These are phyloP conservation scores for Didymellaceae sp. DNA, from an alignment of 2,329 filamentous ascomycete species.

Conservation along the genomic window DNA sequence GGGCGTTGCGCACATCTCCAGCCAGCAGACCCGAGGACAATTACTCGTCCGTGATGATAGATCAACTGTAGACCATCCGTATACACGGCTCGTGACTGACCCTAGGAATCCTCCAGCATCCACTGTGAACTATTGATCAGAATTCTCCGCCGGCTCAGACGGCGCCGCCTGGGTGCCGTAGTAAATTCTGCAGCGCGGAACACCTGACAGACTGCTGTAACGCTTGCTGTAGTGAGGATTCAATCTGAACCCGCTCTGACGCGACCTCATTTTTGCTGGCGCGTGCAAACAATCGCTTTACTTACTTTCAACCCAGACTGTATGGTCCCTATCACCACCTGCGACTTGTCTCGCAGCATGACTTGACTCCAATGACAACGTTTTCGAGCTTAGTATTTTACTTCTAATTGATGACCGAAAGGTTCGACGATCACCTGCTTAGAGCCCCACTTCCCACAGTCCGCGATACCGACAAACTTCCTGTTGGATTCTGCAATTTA, in stretches of 20 bases:
- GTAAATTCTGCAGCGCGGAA: background rate
- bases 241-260: background rate
- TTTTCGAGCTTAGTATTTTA: background rate
- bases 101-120: background rate
- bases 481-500: background rate
- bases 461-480: slow-evolving; percentile 2
- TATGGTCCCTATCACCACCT: background rate
- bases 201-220: background rate
- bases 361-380: background rate
- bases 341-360: background rate
- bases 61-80: background rate
- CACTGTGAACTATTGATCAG: slow-evolving; percentile 1
- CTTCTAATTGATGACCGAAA: background rate
- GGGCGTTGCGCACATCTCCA: background rate
- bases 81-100: background rate
- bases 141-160: background rate
- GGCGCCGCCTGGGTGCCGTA: background rate
- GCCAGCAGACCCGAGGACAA: background rate
- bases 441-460: slow-evolving; percentile 7
- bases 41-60: background rate
- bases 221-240: background rate
- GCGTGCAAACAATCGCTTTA: background rate
- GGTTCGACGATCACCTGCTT: slow-evolving; percentile 5
- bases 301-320: background rate
- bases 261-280: background rate